Percentiles rank a stretch among this genome's conserved stretches.
Evolutionary conservation across 2,329 filamentous ascomycete species (phyloP).

Genomic region (Fonsecaea nubica): DNA sequence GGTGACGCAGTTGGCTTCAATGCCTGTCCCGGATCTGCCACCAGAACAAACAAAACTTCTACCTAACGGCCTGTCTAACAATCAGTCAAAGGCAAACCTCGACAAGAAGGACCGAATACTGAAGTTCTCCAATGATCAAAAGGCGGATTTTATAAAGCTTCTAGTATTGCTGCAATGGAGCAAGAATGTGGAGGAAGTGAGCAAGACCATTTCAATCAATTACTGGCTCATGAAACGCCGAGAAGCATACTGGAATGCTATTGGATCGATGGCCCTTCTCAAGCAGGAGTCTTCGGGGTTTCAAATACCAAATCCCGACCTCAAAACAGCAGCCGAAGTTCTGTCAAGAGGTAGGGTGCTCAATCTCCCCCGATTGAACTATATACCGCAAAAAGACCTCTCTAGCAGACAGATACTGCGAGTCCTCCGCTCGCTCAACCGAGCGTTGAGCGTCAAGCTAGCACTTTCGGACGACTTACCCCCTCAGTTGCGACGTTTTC

Average conservation of each 20-base stretch:
- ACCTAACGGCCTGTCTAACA: constrained; percentile 39
- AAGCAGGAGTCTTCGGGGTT: constrained; percentile 75
- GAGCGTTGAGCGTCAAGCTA: constrained; percentile 79
- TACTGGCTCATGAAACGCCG: constrained; percentile 72
- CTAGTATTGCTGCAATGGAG: constrained; percentile 92
- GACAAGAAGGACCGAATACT: constrained; percentile 77
- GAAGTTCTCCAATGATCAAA: constrained; percentile 77
- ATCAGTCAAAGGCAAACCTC: constrained; percentile 64
- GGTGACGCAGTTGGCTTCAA: constrained; percentile 72
- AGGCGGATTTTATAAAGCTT: constrained; percentile 90
- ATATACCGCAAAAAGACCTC: constrained; percentile 75
- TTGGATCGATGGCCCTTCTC: constrained; percentile 71
- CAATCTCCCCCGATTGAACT: constrained; percentile 82
- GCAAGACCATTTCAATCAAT: constrained; percentile 86
- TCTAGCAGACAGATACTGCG: constrained; percentile 74
- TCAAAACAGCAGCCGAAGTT: constrained; percentile 86
- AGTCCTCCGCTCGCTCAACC: constrained; percentile 81
- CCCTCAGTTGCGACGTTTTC: constrained; percentile 75
- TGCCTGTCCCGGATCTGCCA: constrained; percentile 63
- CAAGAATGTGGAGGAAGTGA: constrained; percentile 76
- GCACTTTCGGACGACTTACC: constrained; percentile 85
- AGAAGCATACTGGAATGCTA: constrained; percentile 64
- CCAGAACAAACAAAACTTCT: constrained; percentile 40
- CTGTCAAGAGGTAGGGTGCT: constrained; percentile 77
- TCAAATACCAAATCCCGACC: constrained; percentile 85